Conservation (phyloP, 1,284 basidiomycete genomes). For the Lentinula novae-zelandiae region DNA sequence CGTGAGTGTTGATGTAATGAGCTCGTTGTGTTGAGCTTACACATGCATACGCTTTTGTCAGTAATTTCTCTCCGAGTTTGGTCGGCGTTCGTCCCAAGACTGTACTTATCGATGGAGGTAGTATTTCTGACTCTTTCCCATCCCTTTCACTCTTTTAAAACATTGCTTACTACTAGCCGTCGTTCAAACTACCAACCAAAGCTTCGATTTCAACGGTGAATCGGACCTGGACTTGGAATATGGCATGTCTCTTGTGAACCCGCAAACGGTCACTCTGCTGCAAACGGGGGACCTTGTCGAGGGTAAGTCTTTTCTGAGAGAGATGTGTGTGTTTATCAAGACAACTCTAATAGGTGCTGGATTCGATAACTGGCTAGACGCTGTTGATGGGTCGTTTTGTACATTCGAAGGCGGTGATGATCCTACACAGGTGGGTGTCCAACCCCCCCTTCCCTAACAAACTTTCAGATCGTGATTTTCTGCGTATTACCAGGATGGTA, state of each 20-base stretch:
- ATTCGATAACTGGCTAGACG: conserved; percentile 37
- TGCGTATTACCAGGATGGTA: conserved; percentile 21
- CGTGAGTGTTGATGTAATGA: conserved; percentile 14
- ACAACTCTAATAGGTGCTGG: conserved; percentile 28
- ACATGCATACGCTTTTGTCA: conserved; percentile 5
- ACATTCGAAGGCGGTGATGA: conserved; percentile 61
- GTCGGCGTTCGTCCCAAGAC: conserved; percentile 25
- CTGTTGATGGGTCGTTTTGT: conserved; percentile 42
- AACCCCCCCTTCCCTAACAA: not conserved
- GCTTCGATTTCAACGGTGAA: conserved; percentile 47
- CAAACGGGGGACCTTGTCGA: conserved; percentile 43
- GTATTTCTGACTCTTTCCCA: too few species aligned
- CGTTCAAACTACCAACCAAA: conserved; percentile 26
- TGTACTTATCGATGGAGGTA: conserved; percentile 30
- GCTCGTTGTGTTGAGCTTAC: conserved; percentile 22
- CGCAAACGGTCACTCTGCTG: conserved; percentile 40
- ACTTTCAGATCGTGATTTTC: not conserved
- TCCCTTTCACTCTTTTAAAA: too few species aligned
- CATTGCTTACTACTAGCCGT: conserved; percentile 4
- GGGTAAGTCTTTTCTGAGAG: conserved; percentile 22
- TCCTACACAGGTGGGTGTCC: conserved; percentile 27
- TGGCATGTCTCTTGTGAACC: conserved; percentile 41
- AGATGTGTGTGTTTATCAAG: too few species aligned
- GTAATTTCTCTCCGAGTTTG: conserved; percentile 30
- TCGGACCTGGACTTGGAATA: conserved; percentile 51